phyloP scores from a whole-genome alignment of 148 eudicot species.

The Bassia scoparia region DNA sequence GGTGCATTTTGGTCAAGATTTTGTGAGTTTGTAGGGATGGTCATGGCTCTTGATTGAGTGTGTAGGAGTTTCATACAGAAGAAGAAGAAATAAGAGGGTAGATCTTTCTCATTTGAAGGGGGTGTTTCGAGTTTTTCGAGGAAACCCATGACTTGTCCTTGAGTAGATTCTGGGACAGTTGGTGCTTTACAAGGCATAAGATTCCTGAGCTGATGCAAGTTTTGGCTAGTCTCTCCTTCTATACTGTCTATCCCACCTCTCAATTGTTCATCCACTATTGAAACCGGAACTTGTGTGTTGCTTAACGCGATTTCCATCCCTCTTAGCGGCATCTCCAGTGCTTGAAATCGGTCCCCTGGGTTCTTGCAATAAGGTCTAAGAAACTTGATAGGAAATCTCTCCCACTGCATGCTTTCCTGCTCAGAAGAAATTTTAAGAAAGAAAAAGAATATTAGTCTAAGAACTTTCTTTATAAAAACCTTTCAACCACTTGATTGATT shows the following conservation, averaged over 20 bases:
- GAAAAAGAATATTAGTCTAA: not conserved
- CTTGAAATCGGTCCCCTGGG: constrained; percentile 53
- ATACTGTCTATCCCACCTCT: constrained; percentile 27
- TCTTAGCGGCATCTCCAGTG: constrained; percentile 45
- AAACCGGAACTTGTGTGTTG: constrained; percentile 29
- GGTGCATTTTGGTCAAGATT: constrained; percentile 14
- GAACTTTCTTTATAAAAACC: not conserved
- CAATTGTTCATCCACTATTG: constrained; percentile 29
- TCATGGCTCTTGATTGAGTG: constrained; percentile 34
- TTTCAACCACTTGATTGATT: not conserved
- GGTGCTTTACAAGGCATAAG: constrained; percentile 34
- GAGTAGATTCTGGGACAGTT: constrained; percentile 50
- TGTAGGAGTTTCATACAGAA: constrained; percentile 60
- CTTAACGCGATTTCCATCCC: constrained; percentile 66
- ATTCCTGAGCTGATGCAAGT: constrained; percentile 25
- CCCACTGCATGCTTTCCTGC: constrained; percentile 85
- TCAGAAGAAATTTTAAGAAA: not conserved
- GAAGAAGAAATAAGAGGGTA: constrained; percentile 58
- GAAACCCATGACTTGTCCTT: constrained; percentile 31
- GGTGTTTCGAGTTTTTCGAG: constrained; percentile 45
- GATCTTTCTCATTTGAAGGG: constrained; percentile 38
- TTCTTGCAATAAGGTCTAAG: constrained; percentile 40
- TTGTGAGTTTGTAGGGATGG: constrained; percentile 13
- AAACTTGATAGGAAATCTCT: constrained; percentile 44
- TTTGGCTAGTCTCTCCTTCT: constrained; percentile 34